phyloP scores from a whole-genome alignment of 148 eudicot species.

The Nepenthes gracilis region DNA sequence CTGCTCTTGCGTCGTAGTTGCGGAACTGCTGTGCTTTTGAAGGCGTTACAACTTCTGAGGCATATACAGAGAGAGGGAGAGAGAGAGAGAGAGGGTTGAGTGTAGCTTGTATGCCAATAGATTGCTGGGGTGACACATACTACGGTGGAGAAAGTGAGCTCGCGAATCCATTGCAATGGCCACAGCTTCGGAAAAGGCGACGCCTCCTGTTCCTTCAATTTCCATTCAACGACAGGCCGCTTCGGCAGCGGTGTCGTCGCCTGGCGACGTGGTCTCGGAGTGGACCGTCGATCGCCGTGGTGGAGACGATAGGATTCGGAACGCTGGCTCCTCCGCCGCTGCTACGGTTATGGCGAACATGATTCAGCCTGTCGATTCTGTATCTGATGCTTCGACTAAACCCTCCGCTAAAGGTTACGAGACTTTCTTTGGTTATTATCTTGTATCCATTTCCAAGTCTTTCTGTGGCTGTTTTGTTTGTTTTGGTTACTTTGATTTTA shows the following conservation, averaged over 20 bases:
- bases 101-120: slow-evolving; percentile 47
- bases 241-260: not conserved
- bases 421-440: not conserved
- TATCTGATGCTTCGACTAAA: slow-evolving; percentile 24
- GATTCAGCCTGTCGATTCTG: slow-evolving; percentile 14
- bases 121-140: slow-evolving; percentile 20
- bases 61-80: too few relatives aligned
- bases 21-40: too few relatives aligned
- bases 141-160: slow-evolving; percentile 49
- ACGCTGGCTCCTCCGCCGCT: not conserved
- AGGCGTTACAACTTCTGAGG: too few relatives aligned
- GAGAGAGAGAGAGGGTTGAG: too few relatives aligned
- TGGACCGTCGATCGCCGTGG: slow-evolving; percentile 13
- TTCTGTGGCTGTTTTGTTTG: not conserved
- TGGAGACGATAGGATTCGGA: not conserved
- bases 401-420: slow-evolving; percentile 31
- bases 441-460: not conserved
- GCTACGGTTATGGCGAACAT: slow-evolving; percentile 18
- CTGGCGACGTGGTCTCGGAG: slow-evolving; percentile 16
- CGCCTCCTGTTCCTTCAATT: slow-evolving; percentile 11
- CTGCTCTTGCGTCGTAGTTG: too few relatives aligned
- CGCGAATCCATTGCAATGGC: slow-evolving; percentile 66
- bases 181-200: slow-evolving; percentile 53
- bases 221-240: slow-evolving; percentile 3
- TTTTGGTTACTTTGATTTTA: not conserved